phyloP scores from a whole-genome alignment of 805 yeast species.

The Kluyveromyces lactis region DNA sequence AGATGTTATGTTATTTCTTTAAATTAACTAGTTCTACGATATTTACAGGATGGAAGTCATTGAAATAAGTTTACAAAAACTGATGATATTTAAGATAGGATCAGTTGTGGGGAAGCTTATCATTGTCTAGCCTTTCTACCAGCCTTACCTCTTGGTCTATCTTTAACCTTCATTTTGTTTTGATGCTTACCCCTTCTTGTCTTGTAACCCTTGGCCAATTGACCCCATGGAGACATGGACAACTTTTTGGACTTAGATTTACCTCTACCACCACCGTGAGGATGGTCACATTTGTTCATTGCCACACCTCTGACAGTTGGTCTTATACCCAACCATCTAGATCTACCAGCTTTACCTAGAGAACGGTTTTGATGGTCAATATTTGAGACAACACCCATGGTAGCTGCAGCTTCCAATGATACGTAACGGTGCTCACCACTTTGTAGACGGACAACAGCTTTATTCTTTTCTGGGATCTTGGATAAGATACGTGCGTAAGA shows the following conservation, averaged over 20 bases:
- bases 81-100: too few species aligned
- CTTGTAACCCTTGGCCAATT: constrained; percentile 83
- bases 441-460: constrained; percentile 74
- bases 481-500: constrained; percentile 82
- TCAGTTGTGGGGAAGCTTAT: too few species aligned
- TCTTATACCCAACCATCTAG: constrained; percentile 85
- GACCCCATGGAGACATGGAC: constrained; percentile 96
- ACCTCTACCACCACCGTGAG: constrained; percentile 99
- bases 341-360: constrained; percentile 95
- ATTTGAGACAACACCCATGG: constrained; percentile 88
- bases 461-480: constrained; percentile 59
- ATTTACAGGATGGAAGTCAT: too few species aligned
- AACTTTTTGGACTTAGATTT: constrained; percentile 93
- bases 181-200: constrained; percentile 85
- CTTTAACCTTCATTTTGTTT: constrained; percentile 79
- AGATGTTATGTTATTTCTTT: too few species aligned
- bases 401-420: constrained; percentile 79
- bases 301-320: constrained; percentile 98
- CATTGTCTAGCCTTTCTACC: constrained; percentile 15
- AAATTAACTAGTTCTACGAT: not conserved
- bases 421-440: constrained; percentile 93
- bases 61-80: too few species aligned
- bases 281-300: constrained; percentile 95
- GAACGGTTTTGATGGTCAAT: constrained; percentile 83
- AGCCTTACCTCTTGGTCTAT: constrained; percentile 76